These are phyloP conservation scores for Rhodofomes roseus DNA, from an alignment of 1,284 basidiomycete species.

Conservation along the genomic window DNA sequence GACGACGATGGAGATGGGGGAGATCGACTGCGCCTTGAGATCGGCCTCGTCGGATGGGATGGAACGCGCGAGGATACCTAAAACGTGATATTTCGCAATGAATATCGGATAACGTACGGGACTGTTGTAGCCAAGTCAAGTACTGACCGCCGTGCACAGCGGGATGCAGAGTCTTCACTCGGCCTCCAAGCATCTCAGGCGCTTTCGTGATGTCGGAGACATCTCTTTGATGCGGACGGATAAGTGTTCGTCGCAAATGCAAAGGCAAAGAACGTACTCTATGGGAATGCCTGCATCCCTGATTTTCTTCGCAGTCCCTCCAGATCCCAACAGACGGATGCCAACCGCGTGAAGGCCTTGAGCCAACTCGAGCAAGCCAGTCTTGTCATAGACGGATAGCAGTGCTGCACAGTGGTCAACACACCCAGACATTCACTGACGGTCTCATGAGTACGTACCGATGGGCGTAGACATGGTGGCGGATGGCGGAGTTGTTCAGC, in stretches of 20 bases:
- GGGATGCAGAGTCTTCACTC: constrained; percentile 99
- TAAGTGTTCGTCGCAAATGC: not conserved
- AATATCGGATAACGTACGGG: not conserved
- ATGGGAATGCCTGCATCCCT: constrained; percentile 91
- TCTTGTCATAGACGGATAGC: constrained; percentile 97
- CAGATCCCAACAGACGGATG: constrained; percentile 89
- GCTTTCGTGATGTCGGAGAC: constrained; percentile 98
- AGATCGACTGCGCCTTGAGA: constrained; percentile 77
- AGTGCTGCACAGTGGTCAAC: constrained; percentile 52
- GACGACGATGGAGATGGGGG: constrained; percentile 91
- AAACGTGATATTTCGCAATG: not conserved
- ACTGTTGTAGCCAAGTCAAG: not conserved
- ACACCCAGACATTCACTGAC: too few species aligned
- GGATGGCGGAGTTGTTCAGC: not conserved
- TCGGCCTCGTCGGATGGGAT: constrained; percentile 87
- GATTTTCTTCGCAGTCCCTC: constrained; percentile 97
- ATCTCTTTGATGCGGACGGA: constrained; percentile 67
- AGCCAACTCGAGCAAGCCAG: constrained; percentile 87
- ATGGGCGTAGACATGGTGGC: constrained; percentile 33
- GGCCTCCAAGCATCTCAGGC: constrained; percentile 98
- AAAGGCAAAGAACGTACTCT: constrained; percentile 56
- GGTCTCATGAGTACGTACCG: constrained; percentile 18
- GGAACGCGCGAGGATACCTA: constrained; percentile 87
- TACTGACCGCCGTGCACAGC: constrained; percentile 91
- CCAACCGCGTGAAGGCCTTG: constrained; percentile 78